Conservation (phyloP, 345 rosid genomes). For the Psidium guajava region DNA sequence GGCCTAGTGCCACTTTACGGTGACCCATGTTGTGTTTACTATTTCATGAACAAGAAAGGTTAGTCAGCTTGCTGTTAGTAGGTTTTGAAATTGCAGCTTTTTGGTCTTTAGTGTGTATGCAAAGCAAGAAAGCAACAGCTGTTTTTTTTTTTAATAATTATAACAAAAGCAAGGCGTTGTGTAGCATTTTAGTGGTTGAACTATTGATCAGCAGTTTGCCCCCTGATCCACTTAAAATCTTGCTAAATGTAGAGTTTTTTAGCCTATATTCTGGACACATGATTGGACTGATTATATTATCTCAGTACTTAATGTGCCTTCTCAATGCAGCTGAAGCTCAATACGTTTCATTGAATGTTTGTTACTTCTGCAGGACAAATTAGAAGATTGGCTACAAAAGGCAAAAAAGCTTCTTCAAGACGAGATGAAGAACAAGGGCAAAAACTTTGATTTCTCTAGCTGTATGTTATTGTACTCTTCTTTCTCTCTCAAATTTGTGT, state of each 20-base stretch:
- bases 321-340: background rate
- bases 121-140: background rate
- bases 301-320: background rate
- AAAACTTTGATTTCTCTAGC: slow-evolving; percentile 39
- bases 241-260: background rate
- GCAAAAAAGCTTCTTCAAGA: slow-evolving; percentile 55
- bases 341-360: background rate
- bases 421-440: slow-evolving; percentile 29
- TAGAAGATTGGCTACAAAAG: slow-evolving; percentile 87
- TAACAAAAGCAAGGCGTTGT: background rate
- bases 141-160: background rate
- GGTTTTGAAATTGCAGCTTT: background rate
- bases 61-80: background rate
- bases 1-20: background rate
- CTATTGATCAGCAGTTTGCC: background rate
- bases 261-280: background rate
- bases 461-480: slow-evolving; percentile 23
- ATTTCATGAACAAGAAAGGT: background rate
- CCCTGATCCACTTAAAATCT: background rate
- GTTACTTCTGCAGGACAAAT: slow-evolving; percentile 60
- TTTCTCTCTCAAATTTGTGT: background rate
- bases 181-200: background rate
- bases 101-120: background rate
- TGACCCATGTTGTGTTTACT: background rate
- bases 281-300: background rate